Conservation (phyloP, 2,329 filamentous ascomycete genomes). For the Fusarium piperis region DNA sequence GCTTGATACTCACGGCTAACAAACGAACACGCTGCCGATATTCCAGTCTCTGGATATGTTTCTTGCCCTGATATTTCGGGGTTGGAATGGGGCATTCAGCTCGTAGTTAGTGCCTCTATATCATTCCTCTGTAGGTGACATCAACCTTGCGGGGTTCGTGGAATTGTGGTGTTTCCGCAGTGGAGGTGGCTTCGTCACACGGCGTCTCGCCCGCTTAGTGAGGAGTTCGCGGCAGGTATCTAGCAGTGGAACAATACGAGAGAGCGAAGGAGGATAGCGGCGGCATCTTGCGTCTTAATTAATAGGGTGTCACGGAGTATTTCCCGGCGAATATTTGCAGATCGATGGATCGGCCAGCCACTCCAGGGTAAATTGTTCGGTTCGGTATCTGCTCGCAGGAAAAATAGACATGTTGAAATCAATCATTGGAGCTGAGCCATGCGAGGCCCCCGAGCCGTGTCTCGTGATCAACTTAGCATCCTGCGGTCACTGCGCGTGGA, state of each 20-base stretch:
- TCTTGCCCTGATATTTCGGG: background rate
- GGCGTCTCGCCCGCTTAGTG: background rate
- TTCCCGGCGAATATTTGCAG: slow-evolving; percentile 40
- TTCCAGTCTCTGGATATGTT: background rate
- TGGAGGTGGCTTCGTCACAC: slow-evolving; percentile 19
- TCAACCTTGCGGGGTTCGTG: slow-evolving; percentile 20
- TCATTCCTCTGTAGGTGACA: slow-evolving; percentile 6
- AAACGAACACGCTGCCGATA: background rate
- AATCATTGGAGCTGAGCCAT: slow-evolving; percentile 5
- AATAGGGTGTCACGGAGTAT: slow-evolving; percentile 41
- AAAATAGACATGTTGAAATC: background rate
- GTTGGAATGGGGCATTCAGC: background rate
- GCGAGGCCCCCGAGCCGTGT: background rate
- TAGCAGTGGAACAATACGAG: background rate
- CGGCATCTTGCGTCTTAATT: slow-evolving; percentile 20
- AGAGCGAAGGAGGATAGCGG: background rate
- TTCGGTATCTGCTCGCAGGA: slow-evolving; percentile 8
- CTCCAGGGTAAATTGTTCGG: slow-evolving; percentile 34
- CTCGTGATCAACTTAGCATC: background rate
- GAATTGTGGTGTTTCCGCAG: background rate
- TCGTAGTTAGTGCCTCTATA: background rate
- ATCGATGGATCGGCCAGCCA: slow-evolving; percentile 24
- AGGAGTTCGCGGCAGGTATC: background rate
- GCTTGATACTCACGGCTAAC: slow-evolving; percentile 14
- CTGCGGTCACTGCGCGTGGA: background rate